Conservation (phyloP, 2,329 filamentous ascomycete genomes). For the Fusarium sp. region DNA sequence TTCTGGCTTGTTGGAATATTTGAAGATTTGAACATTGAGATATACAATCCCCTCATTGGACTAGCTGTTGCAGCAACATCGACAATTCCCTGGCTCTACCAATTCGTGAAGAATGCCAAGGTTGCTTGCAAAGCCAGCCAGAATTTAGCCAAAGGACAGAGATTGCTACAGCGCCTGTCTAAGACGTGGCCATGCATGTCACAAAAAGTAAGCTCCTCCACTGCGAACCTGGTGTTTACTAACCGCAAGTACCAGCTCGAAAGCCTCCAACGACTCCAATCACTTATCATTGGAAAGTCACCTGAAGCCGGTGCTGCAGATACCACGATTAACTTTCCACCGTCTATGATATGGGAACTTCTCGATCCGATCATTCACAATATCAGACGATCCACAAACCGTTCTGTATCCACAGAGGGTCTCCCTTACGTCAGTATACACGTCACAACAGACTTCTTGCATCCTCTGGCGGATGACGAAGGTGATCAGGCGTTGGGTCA, state of each 20-base stretch:
- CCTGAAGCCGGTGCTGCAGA: neutral
- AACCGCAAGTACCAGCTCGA: neutral
- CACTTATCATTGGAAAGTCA: neutral
- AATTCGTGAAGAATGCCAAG: constrained; percentile 3
- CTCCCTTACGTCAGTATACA: constrained; percentile 6
- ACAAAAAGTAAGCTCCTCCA: neutral
- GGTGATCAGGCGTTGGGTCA: neutral
- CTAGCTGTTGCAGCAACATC: constrained; percentile 14
- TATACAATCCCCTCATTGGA: neutral
- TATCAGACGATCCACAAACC: neutral
- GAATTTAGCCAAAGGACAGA: neutral
- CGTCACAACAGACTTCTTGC: constrained; percentile 17
- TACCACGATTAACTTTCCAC: constrained; percentile 3
- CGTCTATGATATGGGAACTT: constrained; percentile 20
- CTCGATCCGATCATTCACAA: neutral
- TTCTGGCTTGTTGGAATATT: constrained; percentile 21
- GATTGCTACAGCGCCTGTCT: neutral
- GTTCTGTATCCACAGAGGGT: neutral
- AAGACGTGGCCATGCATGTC: constrained; percentile 6
- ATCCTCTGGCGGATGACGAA: constrained; percentile 8
- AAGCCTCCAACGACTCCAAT: neutral
- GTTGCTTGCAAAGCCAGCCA: neutral
- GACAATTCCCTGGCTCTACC: constrained; percentile 9
- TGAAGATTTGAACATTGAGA: neutral
- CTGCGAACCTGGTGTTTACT: fast-evolving